Evolutionary conservation across 2,329 filamentous ascomycete species (phyloP).

Genomic region (Aspergillus pseudoterreus): DNA sequence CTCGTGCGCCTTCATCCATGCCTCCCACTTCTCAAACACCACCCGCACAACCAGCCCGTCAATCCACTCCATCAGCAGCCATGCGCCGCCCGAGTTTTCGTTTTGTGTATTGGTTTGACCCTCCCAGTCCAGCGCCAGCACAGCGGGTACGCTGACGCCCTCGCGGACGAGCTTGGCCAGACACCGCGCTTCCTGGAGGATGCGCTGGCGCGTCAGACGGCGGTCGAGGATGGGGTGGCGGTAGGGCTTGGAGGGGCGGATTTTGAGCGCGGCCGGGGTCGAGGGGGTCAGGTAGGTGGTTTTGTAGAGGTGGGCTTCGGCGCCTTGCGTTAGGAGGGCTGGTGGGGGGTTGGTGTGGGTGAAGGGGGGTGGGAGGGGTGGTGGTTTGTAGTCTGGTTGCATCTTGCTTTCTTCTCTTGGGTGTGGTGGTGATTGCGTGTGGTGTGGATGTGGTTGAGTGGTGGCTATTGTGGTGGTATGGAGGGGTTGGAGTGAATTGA

Average conservation of each 20-base stretch:
- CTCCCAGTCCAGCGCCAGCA: conserved; percentile 67
- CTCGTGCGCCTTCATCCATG: conserved; percentile 39
- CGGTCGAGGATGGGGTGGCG: conserved; percentile 85
- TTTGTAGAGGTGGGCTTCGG: conserved; percentile 90
- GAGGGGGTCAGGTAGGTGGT: conserved; percentile 70
- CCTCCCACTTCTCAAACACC: conserved; percentile 66
- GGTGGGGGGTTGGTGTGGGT: conserved; percentile 60
- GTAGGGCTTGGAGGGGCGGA: conserved; percentile 87
- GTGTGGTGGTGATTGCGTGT: neutral
- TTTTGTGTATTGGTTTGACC: conserved; percentile 49
- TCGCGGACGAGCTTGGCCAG: conserved; percentile 74
- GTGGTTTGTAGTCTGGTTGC: conserved; percentile 22
- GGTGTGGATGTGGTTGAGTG: neutral
- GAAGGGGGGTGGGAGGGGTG: conserved; percentile 61
- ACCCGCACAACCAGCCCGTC: conserved; percentile 67
- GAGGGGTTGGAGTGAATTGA: neutral
- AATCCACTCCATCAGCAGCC: conserved; percentile 84
- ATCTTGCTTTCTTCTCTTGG: neutral
- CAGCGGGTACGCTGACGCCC: conserved; percentile 75
- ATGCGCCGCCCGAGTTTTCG: conserved; percentile 62
- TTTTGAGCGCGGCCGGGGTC: conserved; percentile 76
- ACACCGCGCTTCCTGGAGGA: conserved; percentile 84
- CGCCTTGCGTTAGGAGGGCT: conserved; percentile 81
- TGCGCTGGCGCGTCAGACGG: conserved; percentile 79
- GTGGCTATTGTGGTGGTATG: neutral